These are phyloP conservation scores for Colletotrichum tanaceti DNA, from an alignment of 2,329 filamentous ascomycete species.

Conservation along the genomic window DNA sequence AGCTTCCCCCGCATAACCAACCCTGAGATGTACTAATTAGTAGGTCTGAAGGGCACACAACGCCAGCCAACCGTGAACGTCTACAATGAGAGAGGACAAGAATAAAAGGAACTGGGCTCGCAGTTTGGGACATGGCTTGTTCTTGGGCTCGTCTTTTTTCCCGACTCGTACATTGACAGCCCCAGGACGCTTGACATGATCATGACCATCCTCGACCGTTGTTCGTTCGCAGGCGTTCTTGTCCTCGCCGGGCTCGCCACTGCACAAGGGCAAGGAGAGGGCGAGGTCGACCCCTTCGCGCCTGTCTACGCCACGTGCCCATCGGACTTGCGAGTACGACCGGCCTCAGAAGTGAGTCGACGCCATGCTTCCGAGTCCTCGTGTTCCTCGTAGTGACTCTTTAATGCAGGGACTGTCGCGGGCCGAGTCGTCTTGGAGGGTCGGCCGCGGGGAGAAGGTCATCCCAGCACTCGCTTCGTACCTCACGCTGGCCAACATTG, in stretches of 20 bases:
- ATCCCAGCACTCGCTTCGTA: conserved; percentile 43
- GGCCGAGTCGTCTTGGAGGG: conserved; percentile 43
- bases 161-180: not conserved
- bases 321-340: conserved; percentile 14
- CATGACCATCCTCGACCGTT: not conserved
- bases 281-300: conserved; percentile 28
- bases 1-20: conserved; percentile 7
- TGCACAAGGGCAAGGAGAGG: conserved; percentile 7
- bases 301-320: conserved; percentile 33
- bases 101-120: not conserved
- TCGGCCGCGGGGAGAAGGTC: conserved; percentile 41
- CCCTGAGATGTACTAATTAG: too few relatives aligned
- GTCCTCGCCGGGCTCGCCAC: not conserved
- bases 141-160: not conserved
- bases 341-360: conserved; percentile 24
- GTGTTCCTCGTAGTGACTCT: not conserved
- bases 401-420: conserved; percentile 43
- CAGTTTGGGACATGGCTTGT: not conserved
- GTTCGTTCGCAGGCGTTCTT: not conserved
- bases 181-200: not conserved
- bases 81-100: not conserved
- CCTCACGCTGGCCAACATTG: conserved; percentile 43
- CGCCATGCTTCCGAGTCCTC: not conserved
- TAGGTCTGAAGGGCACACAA: not conserved
- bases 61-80: not conserved